Evolutionary conservation across 805 yeast genomes (phyloP).

Genomic region (Debaryomyces prosopidis): DNA sequence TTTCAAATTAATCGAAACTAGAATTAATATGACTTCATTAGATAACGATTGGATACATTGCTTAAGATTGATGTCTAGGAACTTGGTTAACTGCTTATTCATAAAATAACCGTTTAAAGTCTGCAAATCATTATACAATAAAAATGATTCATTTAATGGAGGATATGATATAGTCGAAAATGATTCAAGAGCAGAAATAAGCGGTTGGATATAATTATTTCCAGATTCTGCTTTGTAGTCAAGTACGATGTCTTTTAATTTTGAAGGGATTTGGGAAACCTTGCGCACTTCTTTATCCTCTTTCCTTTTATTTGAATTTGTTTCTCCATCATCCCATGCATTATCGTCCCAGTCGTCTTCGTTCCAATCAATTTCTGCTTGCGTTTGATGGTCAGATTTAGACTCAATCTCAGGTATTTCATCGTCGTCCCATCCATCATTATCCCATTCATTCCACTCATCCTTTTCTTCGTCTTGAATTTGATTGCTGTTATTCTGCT

Average conservation of each 20-base stretch:
- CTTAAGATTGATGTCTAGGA: slow-evolving; percentile 19
- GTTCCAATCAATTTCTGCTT: slow-evolving; percentile 22
- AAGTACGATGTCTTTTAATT: slow-evolving; percentile 20
- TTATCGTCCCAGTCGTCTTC: slow-evolving; percentile 23
- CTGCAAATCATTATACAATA: slow-evolving; percentile 37
- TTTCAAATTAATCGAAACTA: slow-evolving; percentile 15
- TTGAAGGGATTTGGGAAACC: slow-evolving; percentile 23
- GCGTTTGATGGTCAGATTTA: slow-evolving; percentile 7
- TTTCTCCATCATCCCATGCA: neutral
- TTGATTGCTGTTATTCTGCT: neutral
- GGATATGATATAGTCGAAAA: slow-evolving; percentile 36
- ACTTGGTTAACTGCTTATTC: slow-evolving; percentile 11
- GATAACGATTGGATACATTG: slow-evolving; percentile 18
- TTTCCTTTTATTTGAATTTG: neutral
- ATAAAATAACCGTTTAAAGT: slow-evolving; percentile 18
- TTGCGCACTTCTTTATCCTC: slow-evolving; percentile 7
- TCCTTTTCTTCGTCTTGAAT: slow-evolving; percentile 12
- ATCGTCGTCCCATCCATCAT: slow-evolving; percentile 8
- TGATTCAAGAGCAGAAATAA: slow-evolving; percentile 30
- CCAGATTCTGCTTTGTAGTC: slow-evolving; percentile 21
- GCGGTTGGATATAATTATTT: slow-evolving; percentile 14
- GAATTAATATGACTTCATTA: slow-evolving; percentile 16
- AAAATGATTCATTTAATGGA: slow-evolving; percentile 27
- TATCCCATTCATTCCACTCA: slow-evolving; percentile 18
- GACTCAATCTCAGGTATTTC: slow-evolving; percentile 1